Base-by-base conservation (phyloP, 495 filamentous ascomycete genomes). In the Pyrenula aspistea region DNA sequence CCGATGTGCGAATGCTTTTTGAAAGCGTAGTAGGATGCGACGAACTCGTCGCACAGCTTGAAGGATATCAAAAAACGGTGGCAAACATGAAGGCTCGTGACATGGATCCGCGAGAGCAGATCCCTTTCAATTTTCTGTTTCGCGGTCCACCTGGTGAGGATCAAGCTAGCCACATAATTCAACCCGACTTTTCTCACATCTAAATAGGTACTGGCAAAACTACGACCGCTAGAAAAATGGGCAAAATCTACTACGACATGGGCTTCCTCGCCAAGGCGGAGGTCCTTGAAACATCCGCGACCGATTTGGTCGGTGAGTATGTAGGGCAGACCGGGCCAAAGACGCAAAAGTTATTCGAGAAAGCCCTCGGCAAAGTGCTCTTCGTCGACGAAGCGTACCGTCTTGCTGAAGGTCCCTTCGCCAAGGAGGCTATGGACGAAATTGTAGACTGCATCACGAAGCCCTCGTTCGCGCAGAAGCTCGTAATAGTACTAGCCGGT, bases 401-500 rank as follows among this genome's bases (percentile, higher is more conserved):
- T 0, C 73, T 84, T 19, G 73, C 63, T 1, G 74, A 78, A 2
- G 74, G 71, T 0, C 62, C 68, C 1, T 89, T 82, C 59, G 84
- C 80, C 0, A 79, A 80, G 53, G 87, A 89, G 63, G 87, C 86
- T 0, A 81, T 89, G 63, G 80, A 88, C 51, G 86, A 90, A 69
- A 68, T 91, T 10, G 83, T 87, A 0, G 83, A 88, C 65, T 80
- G 73, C 49, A 69, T 87, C 10, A 87, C 84, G 0, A 87, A 86
- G 60, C 74, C 77, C 1, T 69, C 68, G 23, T 93, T 81, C 61
- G 60, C 63, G 4, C 72, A 77, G 51, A 89, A 85, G 57, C 64
- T 93, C 1, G 73, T 93, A 49, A 74, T 86, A 15, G 88, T 93
- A 49, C 73, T 91, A 0, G 88, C 88, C 0, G 88, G 88, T 1